Evolutionary conservation across 176 grass and related monocot species (phyloP).

Genomic region (Juncus effusus): DNA sequence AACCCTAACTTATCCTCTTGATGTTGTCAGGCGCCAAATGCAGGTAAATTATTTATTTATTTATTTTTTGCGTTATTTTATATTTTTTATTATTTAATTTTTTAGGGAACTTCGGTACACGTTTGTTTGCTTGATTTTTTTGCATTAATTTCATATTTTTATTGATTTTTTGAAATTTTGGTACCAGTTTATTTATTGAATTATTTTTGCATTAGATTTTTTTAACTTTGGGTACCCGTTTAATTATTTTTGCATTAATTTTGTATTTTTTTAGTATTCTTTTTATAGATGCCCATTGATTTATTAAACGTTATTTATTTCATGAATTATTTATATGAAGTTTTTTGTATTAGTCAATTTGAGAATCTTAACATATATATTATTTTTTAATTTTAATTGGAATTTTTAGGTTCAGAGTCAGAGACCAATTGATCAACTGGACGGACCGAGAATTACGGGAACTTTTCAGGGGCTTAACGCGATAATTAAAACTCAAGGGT

Average conservation of each 20-base stretch:
- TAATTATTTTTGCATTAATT: background rate
- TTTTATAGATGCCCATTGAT: no score
- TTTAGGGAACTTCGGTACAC: background rate
- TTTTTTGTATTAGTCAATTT: no score
- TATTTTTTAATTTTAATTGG: background rate
- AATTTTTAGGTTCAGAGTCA: constrained; percentile 66
- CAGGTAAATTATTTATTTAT: constrained; percentile 49
- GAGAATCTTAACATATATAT: no score
- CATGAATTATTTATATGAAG: no score
- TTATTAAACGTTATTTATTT: no score
- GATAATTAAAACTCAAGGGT: constrained; percentile 62
- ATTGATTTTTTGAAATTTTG: no score
- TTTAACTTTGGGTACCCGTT: background rate
- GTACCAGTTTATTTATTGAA: constrained; percentile 9
- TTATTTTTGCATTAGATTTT: background rate
- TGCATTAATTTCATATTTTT: background rate
- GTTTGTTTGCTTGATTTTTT: constrained; percentile 5
- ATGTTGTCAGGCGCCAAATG: constrained; percentile 98
- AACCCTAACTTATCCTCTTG: constrained; percentile 90
- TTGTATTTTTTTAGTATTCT: background rate
- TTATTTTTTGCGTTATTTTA: background rate
- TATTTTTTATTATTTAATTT: background rate
- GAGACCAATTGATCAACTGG: constrained; percentile 36
- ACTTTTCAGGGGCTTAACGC: constrained; percentile 62
- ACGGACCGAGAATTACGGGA: constrained; percentile 50